phyloP scores from a whole-genome alignment of 2,329 filamentous ascomycete genomes.

The Grosmannia serpens region DNA sequence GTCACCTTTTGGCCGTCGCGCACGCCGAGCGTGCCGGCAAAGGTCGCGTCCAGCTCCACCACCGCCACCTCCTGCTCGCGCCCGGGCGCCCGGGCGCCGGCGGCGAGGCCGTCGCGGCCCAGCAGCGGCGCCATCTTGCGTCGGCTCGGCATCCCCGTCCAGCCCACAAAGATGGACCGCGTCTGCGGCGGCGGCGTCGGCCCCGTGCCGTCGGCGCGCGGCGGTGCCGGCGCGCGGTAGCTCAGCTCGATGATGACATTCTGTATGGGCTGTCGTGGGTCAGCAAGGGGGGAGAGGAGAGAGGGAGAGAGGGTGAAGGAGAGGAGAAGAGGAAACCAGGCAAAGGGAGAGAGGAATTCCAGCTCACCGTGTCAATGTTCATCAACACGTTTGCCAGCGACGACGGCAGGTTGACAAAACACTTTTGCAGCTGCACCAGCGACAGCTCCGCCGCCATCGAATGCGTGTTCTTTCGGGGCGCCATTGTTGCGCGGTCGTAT shows the following conservation, averaged over 20 bases:
- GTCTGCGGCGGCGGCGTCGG: slow-evolving; percentile 21
- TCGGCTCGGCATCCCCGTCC: slow-evolving; percentile 97
- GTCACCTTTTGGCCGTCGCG: slow-evolving; percentile 70
- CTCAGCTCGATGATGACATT: slow-evolving; percentile 92
- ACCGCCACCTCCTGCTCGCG: slow-evolving; percentile 66
- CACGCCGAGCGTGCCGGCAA: slow-evolving; percentile 66
- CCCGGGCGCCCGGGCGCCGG: background rate
- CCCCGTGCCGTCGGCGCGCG: slow-evolving; percentile 28
- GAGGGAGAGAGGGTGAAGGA: background rate
- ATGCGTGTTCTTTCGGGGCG: slow-evolving; percentile 39
- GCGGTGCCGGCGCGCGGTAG: slow-evolving; percentile 50
- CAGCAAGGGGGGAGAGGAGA: background rate
- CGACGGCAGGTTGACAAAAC: slow-evolving; percentile 82
- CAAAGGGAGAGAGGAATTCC: background rate
- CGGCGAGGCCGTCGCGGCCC: background rate
- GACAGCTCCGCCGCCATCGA: slow-evolving; percentile 72
- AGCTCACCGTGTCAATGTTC: slow-evolving; percentile 72
- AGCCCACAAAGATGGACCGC: slow-evolving; percentile 77
- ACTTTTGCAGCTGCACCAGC: slow-evolving; percentile 82
- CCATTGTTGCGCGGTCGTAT: slow-evolving; percentile 21
- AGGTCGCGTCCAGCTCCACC: slow-evolving; percentile 79
- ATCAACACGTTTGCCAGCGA: slow-evolving; percentile 75
- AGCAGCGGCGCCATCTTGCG: slow-evolving; percentile 59
- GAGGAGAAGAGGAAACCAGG: background rate
- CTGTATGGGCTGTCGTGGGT: slow-evolving; percentile 58